Evolutionary conservation across 169 alveolate genomes (phyloP).

Genomic region (Condylostoma magnum): DNA sequence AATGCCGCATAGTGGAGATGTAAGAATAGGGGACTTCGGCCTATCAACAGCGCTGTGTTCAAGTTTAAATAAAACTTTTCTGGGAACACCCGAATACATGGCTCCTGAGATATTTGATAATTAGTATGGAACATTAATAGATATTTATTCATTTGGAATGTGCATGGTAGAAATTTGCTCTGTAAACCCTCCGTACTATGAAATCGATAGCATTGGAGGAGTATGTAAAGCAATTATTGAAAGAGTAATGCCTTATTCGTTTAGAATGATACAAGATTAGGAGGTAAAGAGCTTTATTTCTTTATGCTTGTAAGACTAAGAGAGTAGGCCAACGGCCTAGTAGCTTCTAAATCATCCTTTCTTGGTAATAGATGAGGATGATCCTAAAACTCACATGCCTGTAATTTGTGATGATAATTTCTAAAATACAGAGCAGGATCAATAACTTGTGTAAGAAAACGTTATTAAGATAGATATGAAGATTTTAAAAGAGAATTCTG

Average conservation of each 20-base stretch:
- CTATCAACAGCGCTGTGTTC: conserved; percentile 2
- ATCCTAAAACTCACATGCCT: not conserved
- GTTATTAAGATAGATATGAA: not conserved
- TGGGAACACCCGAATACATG: conserved; percentile 89
- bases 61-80: conserved; percentile 43
- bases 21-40: conserved; percentile 81
- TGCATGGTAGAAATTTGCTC: conserved; percentile 84
- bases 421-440: not conserved
- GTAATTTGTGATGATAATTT: not conserved
- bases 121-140: conserved; percentile 76
- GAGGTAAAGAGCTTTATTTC: conserved; percentile 64
- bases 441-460: not conserved
- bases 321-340: conserved; percentile 69
- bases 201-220: conserved; percentile 62
- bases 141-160: conserved; percentile 88
- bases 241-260: conserved; percentile 70
- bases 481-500: not conserved
- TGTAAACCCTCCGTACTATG: conserved; percentile 74
- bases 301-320: conserved; percentile 51
- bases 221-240: conserved; percentile 42
- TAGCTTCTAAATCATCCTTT: conserved; percentile 44
- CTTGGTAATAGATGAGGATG: conserved; percentile 51
- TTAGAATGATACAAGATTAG: conserved; percentile 59
- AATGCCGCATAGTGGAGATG: conserved; percentile 74
- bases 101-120: conserved; percentile 87